These are phyloP conservation scores for Adansonia gregorii DNA, from an alignment of 441 rosid species.

Conservation along the genomic window DNA sequence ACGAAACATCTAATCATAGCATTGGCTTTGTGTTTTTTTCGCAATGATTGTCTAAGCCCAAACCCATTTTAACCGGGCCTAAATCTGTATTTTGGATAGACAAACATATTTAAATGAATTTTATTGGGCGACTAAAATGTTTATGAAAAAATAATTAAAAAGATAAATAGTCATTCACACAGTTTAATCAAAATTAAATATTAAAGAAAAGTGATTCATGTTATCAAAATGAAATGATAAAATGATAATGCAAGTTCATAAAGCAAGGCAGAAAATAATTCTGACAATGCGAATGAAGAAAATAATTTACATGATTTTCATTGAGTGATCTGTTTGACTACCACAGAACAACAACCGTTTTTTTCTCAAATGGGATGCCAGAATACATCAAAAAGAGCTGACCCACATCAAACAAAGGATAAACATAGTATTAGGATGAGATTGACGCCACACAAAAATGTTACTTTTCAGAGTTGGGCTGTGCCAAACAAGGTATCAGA, in stretches of 20 bases:
- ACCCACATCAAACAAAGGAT: no score
- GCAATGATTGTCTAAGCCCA: background rate
- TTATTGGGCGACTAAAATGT: background rate
- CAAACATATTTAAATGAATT: background rate
- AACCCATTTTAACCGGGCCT: background rate
- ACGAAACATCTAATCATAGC: no score
- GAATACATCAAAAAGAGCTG: constrained; percentile 10
- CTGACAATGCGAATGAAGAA: background rate
- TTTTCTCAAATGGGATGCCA: background rate
- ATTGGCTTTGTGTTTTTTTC: no score
- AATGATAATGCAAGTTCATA: no score
- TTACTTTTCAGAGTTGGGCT: background rate
- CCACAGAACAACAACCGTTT: constrained; percentile 11
- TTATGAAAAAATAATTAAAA: no score
- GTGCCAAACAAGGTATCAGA: background rate
- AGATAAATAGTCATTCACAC: no score
- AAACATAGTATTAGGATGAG: background rate
- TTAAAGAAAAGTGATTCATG: no score
- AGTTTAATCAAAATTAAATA: no score
- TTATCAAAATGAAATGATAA: no score
- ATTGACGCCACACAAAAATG: background rate
- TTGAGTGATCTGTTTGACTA: background rate
- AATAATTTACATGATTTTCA: constrained; percentile 15
- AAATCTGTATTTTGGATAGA: background rate
- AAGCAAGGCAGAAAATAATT: background rate